A percentile compares a stretch with the other conserved stretches of the same genome.
Conservation (phyloP, 2,329 filamentous ascomycete species). For the Ophiostoma montium region DNA sequence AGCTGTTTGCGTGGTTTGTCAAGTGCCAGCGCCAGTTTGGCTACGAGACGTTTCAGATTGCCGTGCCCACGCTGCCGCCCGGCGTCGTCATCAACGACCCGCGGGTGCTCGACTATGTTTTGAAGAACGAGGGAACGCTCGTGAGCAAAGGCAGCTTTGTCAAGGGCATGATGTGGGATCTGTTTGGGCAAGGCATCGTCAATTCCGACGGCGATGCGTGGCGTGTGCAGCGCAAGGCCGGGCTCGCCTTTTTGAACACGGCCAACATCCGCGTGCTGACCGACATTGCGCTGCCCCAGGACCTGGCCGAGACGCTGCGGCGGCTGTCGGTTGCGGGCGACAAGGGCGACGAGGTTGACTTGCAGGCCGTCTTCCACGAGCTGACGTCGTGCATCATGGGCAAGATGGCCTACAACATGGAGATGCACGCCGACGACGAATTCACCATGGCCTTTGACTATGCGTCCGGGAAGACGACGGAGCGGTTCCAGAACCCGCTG, state of each 20-base stretch:
- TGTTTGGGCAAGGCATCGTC: slow-evolving; percentile 54
- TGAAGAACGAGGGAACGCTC: slow-evolving; percentile 40
- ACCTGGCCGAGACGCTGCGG: slow-evolving; percentile 30
- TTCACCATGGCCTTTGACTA: slow-evolving; percentile 49
- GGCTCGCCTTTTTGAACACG: slow-evolving; percentile 42
- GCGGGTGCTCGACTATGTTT: slow-evolving; percentile 45
- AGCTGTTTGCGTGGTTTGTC: slow-evolving; percentile 48
- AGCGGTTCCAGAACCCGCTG: slow-evolving; percentile 51
- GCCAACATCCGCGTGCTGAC: slow-evolving; percentile 43
- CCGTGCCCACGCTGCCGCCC: slow-evolving; percentile 46
- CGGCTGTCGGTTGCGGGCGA: slow-evolving; percentile 20
- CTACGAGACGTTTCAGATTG: slow-evolving; percentile 46
- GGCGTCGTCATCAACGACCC: slow-evolving; percentile 51
- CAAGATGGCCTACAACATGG: slow-evolving; percentile 56
- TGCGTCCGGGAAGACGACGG: slow-evolving; percentile 44
- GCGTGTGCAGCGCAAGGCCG: slow-evolving; percentile 48
- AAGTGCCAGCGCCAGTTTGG: slow-evolving; percentile 41
- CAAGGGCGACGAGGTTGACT: slow-evolving; percentile 27
- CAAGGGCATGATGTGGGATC: slow-evolving; percentile 42
- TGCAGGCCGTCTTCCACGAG: slow-evolving; percentile 47
- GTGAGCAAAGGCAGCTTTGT: slow-evolving; percentile 52
- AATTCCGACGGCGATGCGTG: slow-evolving; percentile 51
- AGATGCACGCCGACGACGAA: slow-evolving; percentile 46
- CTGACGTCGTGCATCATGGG: slow-evolving; percentile 53
- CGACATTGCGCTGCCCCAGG: slow-evolving; percentile 40